Conservation (phyloP, 2,329 filamentous ascomycete species). For the Xylariaceae sp. region DNA sequence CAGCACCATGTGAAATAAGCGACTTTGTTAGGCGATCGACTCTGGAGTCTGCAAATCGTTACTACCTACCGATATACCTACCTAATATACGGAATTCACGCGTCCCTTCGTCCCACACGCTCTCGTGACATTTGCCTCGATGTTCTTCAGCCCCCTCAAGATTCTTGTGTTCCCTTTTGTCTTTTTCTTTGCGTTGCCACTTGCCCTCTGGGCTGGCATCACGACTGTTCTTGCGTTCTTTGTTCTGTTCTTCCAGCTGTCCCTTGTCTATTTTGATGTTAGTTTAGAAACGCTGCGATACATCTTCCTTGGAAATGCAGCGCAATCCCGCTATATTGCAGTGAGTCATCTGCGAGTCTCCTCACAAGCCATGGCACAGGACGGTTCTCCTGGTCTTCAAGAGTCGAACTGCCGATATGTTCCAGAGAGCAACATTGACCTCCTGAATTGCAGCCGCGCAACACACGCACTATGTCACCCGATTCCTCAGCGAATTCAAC, state of each 20-base stretch:
- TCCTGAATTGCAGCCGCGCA: conserved; percentile 16
- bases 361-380: background rate
- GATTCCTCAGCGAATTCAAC: conserved; percentile 20
- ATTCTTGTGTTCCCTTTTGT: conserved; percentile 57
- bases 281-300: conserved; percentile 52
- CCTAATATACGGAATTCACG: background rate
- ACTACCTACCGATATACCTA: background rate
- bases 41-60: conserved; percentile 11
- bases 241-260: conserved; percentile 55
- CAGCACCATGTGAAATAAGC: conserved; percentile 26
- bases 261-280: conserved; percentile 60
- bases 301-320: conserved; percentile 42
- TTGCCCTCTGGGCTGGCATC: conserved; percentile 57
- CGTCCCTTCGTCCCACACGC: conserved; percentile 3
- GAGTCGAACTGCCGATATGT: background rate
- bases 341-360: conserved; percentile 2
- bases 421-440: background rate
- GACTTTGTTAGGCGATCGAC: conserved; percentile 5
- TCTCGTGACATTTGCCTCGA: conserved; percentile 26
- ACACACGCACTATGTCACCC: conserved; percentile 16
- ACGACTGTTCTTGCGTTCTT: conserved; percentile 59
- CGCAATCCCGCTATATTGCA: conserved; percentile 29
- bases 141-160: conserved; percentile 53
- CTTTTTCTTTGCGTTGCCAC: conserved; percentile 56
- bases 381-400: background rate